Base-by-base conservation (phyloP, 73 alveolate species). In the Paramecium caudatum region DNA sequence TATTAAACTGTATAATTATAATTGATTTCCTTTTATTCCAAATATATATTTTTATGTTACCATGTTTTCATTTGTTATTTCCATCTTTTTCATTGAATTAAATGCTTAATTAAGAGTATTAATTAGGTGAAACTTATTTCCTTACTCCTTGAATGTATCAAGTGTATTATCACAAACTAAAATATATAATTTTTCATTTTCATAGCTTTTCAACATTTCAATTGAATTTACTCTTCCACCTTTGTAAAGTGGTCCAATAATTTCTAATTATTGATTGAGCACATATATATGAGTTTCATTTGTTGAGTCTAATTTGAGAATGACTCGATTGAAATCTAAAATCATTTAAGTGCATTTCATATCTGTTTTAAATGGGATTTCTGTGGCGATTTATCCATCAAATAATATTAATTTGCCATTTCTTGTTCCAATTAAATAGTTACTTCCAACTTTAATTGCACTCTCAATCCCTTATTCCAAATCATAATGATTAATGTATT, bases 1-100 rank as follows among this genome's bases (percentile, higher is more conserved):
- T n/a, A n/a, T n/a, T 55, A 55, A 37, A 55, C 80, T 55, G 80
- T 10, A 55, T 55, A 55, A 27, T 55, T 55, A 27, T 25, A 55
- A 5, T 23, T 55, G 46, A 27, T 21, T 43, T 27, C 43, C 43
- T 27, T 55, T 55, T 9, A 27, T 55, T 21, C 80, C 80, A 10
- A 55, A 10, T 55, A 55, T 23, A 55, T 55, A 55, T 55, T 55
- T 55, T 55, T 55, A 55, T 10, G 30, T 55, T 21, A 55, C 10
- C 80, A 55, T 55, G 3, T 55, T 55, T 23, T 55, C 41, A 55
- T 55, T 55, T 23, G 41, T 55, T 17, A 55, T 5, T 9, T 55
- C 80, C 23, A 55, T 27, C 46, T 55, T 55, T 0, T 55, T 27
- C 46, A 55, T 55, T 27, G 23, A 27, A 13, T 55, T 12, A 7